Evolutionary conservation across 2,329 filamentous ascomycete species (phyloP).

Genomic region (Cercospora citrullina): DNA sequence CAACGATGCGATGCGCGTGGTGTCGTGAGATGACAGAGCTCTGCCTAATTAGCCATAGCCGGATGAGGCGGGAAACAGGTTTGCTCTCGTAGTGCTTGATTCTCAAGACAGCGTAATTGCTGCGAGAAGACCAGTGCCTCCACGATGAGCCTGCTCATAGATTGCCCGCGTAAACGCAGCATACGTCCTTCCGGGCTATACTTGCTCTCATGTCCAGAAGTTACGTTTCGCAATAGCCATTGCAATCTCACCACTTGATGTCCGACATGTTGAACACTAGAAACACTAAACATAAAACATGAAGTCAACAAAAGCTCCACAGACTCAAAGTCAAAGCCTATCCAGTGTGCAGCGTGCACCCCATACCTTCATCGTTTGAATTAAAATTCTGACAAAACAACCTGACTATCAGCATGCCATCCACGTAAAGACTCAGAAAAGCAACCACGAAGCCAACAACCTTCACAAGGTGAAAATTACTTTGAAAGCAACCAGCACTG

Average conservation of each 20-base stretch:
- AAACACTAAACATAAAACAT: background rate
- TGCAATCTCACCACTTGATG: no score
- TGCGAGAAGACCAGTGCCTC: background rate
- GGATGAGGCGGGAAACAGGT: background rate
- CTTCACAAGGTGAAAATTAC: background rate
- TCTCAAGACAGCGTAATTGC: background rate
- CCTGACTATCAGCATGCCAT: background rate
- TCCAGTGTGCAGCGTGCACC: background rate
- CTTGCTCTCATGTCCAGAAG: background rate
- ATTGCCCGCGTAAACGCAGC: no score
- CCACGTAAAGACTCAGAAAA: background rate
- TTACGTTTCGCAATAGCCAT: no score
- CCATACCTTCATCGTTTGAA: background rate
- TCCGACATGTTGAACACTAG: no score
- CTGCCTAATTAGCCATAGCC: background rate
- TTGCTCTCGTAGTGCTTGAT: background rate
- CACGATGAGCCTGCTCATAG: background rate
- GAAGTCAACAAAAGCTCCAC: background rate
- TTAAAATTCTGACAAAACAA: background rate
- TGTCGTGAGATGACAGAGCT: background rate
- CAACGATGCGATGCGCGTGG: background rate
- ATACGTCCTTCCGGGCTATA: background rate
- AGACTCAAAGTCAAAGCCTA: background rate
- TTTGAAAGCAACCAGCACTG: background rate
- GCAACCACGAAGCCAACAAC: background rate